These are phyloP conservation scores for Cavenderia fasciculata DNA, from an alignment of 78 protist genomes.

Conservation along the genomic window DNA sequence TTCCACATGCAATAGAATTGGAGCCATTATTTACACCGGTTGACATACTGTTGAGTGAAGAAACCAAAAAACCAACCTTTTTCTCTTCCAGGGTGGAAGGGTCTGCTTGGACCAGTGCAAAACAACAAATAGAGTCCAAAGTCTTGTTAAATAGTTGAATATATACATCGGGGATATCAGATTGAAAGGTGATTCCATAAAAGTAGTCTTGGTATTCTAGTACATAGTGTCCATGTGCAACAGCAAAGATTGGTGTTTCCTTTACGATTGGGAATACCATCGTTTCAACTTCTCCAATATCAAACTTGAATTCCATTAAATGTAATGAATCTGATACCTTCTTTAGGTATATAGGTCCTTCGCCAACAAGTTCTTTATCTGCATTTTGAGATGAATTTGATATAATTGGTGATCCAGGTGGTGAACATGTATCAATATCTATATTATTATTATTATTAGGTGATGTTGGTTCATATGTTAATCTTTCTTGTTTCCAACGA, in stretches of 20 bases:
- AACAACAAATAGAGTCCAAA: not conserved
- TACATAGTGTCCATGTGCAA: constrained; percentile 37
- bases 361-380: constrained; percentile 51
- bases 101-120: too few relatives aligned
- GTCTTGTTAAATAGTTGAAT: constrained; percentile 28
- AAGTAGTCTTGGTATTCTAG: not conserved
- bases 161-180: constrained; percentile 19
- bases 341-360: constrained; percentile 7
- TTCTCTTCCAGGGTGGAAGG: not conserved
- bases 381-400: not conserved
- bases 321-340: constrained; percentile 1
- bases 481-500: not conserved
- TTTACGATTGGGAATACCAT: not conserved
- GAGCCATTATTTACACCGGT: constrained; percentile 26
- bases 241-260: constrained; percentile 25
- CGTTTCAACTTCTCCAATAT: not conserved
- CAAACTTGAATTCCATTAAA: not conserved
- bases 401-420: too few relatives aligned
- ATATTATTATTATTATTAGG: too few relatives aligned
- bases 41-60: not conserved
- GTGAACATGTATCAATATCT: too few relatives aligned
- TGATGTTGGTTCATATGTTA: not conserved
- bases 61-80: not conserved
- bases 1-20: constrained; percentile 5
- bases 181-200: constrained; percentile 30